A percentile compares a stretch with the other conserved stretches of the same genome.
Evolutionary conservation across 352 stramenopile species (phyloP).

Genomic region (Pythium coloratum): DNA sequence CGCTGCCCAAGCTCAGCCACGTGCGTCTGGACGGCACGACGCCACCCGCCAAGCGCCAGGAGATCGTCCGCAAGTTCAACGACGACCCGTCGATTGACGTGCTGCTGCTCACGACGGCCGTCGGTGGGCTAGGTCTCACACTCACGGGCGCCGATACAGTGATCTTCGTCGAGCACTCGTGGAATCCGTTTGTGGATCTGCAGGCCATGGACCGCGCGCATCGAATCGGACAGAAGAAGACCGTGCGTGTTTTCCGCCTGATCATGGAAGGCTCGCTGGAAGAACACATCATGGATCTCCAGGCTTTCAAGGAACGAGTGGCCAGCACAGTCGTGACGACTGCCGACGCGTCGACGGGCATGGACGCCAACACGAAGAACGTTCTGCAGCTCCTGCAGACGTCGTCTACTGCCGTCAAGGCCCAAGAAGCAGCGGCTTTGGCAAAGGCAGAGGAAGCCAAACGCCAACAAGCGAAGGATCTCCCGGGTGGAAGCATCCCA

Average conservation of each 20-base stretch:
- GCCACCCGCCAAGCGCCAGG: slow-evolving; percentile 56
- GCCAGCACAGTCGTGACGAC: slow-evolving; percentile 60
- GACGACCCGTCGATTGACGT: slow-evolving; percentile 89
- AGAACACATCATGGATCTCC: slow-evolving; percentile 78
- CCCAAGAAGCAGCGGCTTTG: slow-evolving; percentile 31
- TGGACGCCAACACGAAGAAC: slow-evolving; percentile 63
- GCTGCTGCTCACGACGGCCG: slow-evolving; percentile 95
- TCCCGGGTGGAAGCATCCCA: slow-evolving; percentile 13
- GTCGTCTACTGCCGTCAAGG: slow-evolving; percentile 45
- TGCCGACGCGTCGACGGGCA: slow-evolving; percentile 51
- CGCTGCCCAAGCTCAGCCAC: slow-evolving; percentile 75
- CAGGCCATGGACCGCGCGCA: slow-evolving; percentile 90
- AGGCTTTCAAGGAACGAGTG: slow-evolving; percentile 78
- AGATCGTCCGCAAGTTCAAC: slow-evolving; percentile 93
- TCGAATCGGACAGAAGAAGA: slow-evolving; percentile 70
- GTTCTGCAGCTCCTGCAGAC: slow-evolving; percentile 61
- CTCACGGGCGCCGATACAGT: slow-evolving; percentile 96
- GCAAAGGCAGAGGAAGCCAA: slow-evolving; percentile 5
- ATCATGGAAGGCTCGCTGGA: slow-evolving; percentile 76
- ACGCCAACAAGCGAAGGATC: not conserved
- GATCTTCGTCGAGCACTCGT: slow-evolving; percentile 98
- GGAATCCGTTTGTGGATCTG: slow-evolving; percentile 97
- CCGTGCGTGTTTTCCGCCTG: slow-evolving; percentile 76
- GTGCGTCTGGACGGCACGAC: slow-evolving; percentile 93
- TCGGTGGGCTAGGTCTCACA: slow-evolving; percentile 96